phyloP scores from a whole-genome alignment of 768 basidiomycete species.

The Rossbeevera mucosa region DNA sequence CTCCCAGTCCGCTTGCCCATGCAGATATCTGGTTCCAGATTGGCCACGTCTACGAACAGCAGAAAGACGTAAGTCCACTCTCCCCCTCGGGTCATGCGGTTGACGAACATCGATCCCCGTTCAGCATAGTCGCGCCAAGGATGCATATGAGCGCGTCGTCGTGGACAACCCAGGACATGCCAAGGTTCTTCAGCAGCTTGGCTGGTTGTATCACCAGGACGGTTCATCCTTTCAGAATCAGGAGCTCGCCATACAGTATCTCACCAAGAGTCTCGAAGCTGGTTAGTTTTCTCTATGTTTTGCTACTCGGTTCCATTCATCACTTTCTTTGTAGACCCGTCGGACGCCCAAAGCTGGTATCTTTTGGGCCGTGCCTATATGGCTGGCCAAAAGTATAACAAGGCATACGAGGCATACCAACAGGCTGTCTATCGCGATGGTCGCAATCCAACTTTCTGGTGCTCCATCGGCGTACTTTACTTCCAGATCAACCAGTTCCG shows the following conservation, averaged over 20 bases:
- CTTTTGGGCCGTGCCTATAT: constrained; percentile 97
- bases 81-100: constrained; percentile 1
- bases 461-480: constrained; percentile 97
- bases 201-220: constrained; percentile 96
- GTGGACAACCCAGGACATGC: constrained; percentile 90
- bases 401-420: constrained; percentile 98
- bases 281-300: constrained; percentile 46
- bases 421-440: constrained; percentile 99
- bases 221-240: constrained; percentile 94
- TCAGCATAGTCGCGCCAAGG: constrained; percentile 85
- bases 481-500: constrained; percentile 99
- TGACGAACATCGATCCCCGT: constrained; percentile 9
- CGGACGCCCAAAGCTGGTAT: constrained; percentile 99
- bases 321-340: constrained; percentile 56
- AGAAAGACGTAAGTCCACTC: constrained; percentile 73
- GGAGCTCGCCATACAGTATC: constrained; percentile 87
- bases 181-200: constrained; percentile 96
- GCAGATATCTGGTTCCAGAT: constrained; percentile 99
- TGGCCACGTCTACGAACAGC: constrained; percentile 96
- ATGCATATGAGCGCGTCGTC: constrained; percentile 95
- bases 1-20: constrained; percentile 91
- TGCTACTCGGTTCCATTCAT: not conserved
- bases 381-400: constrained; percentile 98
- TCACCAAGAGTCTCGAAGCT: constrained; percentile 93
- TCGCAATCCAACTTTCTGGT: constrained; percentile 99